Evolutionary conservation across 306 rosid genomes (phyloP), one percentile per base, ranked within the genome.

Genomic region (Prinsepia uniflora): DNA sequence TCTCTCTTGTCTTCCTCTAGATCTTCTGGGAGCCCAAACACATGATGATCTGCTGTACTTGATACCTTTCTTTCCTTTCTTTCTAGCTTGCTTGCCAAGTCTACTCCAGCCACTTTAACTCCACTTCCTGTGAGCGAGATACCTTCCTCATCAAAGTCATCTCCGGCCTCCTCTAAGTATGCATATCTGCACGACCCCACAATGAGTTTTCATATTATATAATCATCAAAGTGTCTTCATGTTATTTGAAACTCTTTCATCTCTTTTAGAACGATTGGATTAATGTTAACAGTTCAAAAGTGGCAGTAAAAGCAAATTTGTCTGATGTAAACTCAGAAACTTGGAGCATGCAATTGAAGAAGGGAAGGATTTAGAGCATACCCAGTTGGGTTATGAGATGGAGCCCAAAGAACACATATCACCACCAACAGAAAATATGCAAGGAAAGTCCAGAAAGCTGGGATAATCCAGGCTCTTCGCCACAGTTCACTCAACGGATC

Each of bases 311-410:
- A 49, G 52, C 30, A 24, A 60, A 45, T 9, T 24, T 24, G 30
- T 24, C 30, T 47, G 30, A 65, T 63, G 54, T 43, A 41, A 48
- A 46, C 58, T 18, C 39, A 47, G 66, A 72, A 67, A 71, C 14
- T 44, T 60, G 36, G 34, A 7, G 36, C 5, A 66, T 19, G 71
- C 54, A 44, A 57, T 56, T 6, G 7, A 18, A 47, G 47, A 43
- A 56, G 36, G 71, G 48, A 63, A 72, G 72, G 45, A 53, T 44
- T 19, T 7, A 20, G 52, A 50, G 54, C 19, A 12, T 84, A 86
- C 96, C 92, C 81, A n/a, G 92, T 89, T 20, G 92, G 96, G 74
- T 86, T 84, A 54, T 76, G 85, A 63, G 92, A 83, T 53, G 96
- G 96, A 63, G 77, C 92, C 96, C 90, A 89, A n/a, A 84, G 96